Conservation (phyloP, 768 basidiomycete genomes). For the Termitomyces titanicus region DNA sequence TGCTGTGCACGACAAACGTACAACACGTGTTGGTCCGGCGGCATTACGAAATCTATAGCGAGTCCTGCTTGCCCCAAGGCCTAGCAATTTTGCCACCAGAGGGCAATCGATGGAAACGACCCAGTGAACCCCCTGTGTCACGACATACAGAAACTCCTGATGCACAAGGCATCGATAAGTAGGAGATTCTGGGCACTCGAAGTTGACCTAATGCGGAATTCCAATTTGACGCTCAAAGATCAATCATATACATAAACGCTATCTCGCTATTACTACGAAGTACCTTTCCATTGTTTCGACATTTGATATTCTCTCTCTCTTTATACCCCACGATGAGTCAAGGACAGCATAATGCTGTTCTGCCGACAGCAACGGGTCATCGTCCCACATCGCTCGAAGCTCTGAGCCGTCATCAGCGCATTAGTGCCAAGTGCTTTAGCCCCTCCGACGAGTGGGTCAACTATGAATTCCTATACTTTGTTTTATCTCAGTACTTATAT, state of each 20-base stretch:
- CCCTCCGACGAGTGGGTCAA: constrained; percentile 5
- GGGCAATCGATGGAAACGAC: neutral
- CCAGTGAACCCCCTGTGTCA: neutral
- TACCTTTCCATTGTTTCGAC: neutral
- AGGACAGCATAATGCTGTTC: neutral
- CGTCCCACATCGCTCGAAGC: neutral
- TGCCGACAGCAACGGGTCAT: neutral
- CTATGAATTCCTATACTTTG: neutral
- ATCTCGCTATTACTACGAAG: neutral
- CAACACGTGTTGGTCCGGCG: neutral
- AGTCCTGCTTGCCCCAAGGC: no score
- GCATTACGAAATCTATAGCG: neutral
- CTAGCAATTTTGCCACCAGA: no score
- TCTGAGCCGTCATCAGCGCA: constrained; percentile 3
- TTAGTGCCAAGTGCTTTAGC: constrained; percentile 6
- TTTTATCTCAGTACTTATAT: neutral
- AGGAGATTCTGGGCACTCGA: neutral
- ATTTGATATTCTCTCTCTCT: neutral
- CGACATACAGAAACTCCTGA: neutral
- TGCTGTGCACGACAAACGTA: neutral
- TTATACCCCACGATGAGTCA: neutral
- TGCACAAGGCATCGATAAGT: neutral
- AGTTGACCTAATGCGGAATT: neutral
- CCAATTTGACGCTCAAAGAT: constrained; percentile 1
- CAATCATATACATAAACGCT: neutral